Base-by-base conservation (phyloP, 2,329 filamentous ascomycete genomes). In the Hypomyces rosellus region DNA sequence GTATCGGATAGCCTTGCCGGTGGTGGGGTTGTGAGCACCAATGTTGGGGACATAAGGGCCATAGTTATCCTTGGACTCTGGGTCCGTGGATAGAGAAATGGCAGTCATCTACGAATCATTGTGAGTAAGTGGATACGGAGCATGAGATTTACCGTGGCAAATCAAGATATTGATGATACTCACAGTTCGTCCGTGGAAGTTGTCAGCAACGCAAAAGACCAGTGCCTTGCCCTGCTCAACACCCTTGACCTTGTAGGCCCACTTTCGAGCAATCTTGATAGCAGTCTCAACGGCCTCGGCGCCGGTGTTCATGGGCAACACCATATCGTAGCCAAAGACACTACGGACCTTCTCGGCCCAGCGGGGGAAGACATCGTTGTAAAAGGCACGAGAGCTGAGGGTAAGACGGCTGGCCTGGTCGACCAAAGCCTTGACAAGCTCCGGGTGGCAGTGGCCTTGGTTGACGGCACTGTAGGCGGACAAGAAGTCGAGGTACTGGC, bases 391-490 rank as follows among this genome's bases (percentile, higher is more conserved):
- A 54, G 90, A 96, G 71, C 89, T 96, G 59, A 97, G 81, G 0
- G 92, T 96, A 64, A 97, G 74, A 37, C 90, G 86, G 57, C 85
- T 81, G 44, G 93, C 93, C 74, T 99, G 93, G 58, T 96, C 89
- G 36, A 83, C 84, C 54, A 99, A 76, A 13, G 91, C 88, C 69
- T 92, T 91, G 66, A 99, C 84, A 51, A 97, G 84, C 74, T 95
- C 91, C 5, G 93, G 93, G 73, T 99, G 92, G 73, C 92, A 97
- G 72, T 99, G 92, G 56, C 92, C 92, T 72, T 97, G 92, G 76
- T 97, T 97, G 66, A 97, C 90, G 55, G 93, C 93, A 60, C 88
- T 95, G 78, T 99, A 99, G 58, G 93, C 93, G 43, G 92, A 97
- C 58, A 99, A 83, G 74, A 96, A 99, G 74, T 99, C 93, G 62